A percentile compares a stretch with the other conserved stretches of the same genome.
These are phyloP conservation scores for Actinidia polygama DNA, from an alignment of 179 eudicot genomes.

Conservation along the genomic window DNA sequence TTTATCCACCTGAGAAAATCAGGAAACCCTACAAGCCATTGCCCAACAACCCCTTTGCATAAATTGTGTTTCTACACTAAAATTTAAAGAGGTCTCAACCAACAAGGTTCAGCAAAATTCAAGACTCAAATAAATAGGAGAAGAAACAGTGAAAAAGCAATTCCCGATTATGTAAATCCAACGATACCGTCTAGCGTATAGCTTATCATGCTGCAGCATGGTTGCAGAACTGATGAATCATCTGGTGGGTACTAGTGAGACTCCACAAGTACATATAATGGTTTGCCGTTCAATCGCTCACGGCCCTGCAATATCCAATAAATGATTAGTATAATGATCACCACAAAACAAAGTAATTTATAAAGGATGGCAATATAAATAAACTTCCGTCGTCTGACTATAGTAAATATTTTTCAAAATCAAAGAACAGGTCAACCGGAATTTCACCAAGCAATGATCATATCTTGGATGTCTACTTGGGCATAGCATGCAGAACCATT, in stretches of 20 bases:
- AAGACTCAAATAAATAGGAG: constrained; percentile 14
- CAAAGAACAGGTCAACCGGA: too few relatives aligned
- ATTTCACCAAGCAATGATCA: too few relatives aligned
- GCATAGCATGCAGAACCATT: too few relatives aligned
- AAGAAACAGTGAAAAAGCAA: constrained; percentile 10
- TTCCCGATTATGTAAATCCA: constrained; percentile 10
- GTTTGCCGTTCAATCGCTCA: constrained; percentile 66
- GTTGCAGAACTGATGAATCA: neutral
- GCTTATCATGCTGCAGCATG: constrained; percentile 16
- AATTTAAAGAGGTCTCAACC: neutral
- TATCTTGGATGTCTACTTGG: too few relatives aligned
- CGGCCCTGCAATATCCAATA: constrained; percentile 51
- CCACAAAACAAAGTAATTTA: too few relatives aligned
- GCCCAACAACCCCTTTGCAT: neutral
- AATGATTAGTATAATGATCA: neutral
- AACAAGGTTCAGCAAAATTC: constrained; percentile 19
- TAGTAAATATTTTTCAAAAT: too few relatives aligned
- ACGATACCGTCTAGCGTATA: constrained; percentile 30
- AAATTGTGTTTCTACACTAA: neutral
- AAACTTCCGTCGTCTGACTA: too few relatives aligned
- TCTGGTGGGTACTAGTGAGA: constrained; percentile 41
- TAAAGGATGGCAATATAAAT: neutral
- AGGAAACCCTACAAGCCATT: neutral
- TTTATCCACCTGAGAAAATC: neutral
- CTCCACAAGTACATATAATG: constrained; percentile 62